Conservation (phyloP, 305 asterid genomes). For the Nicotiana rustica region DNA sequence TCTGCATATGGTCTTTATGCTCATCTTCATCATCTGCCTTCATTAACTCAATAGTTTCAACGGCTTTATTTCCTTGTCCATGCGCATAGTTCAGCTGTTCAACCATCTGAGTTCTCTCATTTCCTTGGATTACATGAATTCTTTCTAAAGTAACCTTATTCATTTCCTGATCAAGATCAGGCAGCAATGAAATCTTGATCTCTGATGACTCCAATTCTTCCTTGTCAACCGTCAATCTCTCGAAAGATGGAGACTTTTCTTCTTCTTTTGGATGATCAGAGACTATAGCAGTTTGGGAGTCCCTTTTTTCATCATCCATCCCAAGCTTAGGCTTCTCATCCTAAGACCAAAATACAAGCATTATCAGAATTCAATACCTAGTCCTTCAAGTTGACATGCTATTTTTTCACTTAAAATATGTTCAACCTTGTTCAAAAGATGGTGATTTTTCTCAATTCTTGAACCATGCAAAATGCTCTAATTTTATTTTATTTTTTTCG, state of each 20-base stretch:
- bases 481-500: not conserved
- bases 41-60: slow-evolving; percentile 4
- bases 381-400: not conserved
- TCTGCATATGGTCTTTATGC: not conserved
- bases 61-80: slow-evolving; percentile 33
- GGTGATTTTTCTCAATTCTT: not conserved
- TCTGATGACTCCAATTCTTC: slow-evolving; percentile 27
- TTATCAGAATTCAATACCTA: slow-evolving; percentile 20
- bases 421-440: too few species aligned
- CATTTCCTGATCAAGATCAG: slow-evolving; percentile 29
- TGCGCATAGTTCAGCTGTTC: not conserved
- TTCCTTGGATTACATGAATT: slow-evolving; percentile 31
- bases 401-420: not conserved
- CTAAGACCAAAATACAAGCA: slow-evolving; percentile 44
- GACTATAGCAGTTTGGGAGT: not conserved
- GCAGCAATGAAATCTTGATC: slow-evolving; percentile 34
- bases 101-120: slow-evolving; percentile 29
- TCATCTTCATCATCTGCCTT: slow-evolving; percentile 16
- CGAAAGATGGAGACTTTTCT: slow-evolving; percentile 30
- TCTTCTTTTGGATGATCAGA: slow-evolving; percentile 31
- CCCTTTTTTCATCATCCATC: slow-evolving; percentile 37
- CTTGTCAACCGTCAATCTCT: slow-evolving; percentile 21
- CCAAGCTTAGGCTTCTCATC: slow-evolving; percentile 44
- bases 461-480: not conserved
- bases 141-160: slow-evolving; percentile 18